These are phyloP conservation scores for Parachaetomium inaequale DNA, from an alignment of 495 filamentous ascomycete genomes.

Conservation along the genomic window DNA sequence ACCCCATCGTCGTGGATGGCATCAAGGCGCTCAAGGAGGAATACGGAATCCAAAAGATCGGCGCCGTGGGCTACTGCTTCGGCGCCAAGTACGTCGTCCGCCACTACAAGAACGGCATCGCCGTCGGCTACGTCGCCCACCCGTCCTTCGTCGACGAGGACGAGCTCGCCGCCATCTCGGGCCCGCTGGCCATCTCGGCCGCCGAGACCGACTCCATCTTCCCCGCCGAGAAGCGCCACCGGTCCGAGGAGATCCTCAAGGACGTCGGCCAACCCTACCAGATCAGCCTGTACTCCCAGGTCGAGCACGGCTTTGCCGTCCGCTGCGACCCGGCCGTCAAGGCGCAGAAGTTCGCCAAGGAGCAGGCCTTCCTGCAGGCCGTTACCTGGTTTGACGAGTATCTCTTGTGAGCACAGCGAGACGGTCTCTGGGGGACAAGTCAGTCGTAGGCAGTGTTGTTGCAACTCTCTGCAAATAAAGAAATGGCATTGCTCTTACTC, in stretches of 20 bases:
- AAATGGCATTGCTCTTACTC: background rate
- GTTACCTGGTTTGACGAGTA: constrained; percentile 68
- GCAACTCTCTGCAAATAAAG: no score
- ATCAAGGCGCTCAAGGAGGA: constrained; percentile 48
- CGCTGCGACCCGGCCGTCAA: constrained; percentile 60
- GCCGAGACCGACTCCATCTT: constrained; percentile 80
- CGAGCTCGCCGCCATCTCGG: constrained; percentile 66
- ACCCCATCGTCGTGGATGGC: constrained; percentile 47
- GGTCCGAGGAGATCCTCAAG: constrained; percentile 52
- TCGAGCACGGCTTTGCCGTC: constrained; percentile 78
- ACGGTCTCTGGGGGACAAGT: background rate
- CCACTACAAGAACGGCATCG: constrained; percentile 47
- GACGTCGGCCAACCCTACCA: constrained; percentile 68
- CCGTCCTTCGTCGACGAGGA: constrained; percentile 72
- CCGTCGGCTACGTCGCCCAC: constrained; percentile 69
- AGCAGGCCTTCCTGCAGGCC: constrained; percentile 80
- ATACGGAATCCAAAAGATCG: constrained; percentile 61
- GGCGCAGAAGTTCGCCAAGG: constrained; percentile 70
- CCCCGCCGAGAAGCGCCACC: constrained; percentile 65
- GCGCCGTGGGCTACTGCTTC: constrained; percentile 76
- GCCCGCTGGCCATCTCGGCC: constrained; percentile 72
- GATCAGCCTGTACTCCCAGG: constrained; percentile 74
- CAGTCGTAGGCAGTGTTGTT: no score
- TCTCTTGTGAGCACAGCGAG: constrained; percentile 32
- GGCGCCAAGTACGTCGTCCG: constrained; percentile 57